phyloP scores from a whole-genome alignment of 768 basidiomycete genomes.

The Tricholomella constricta region DNA sequence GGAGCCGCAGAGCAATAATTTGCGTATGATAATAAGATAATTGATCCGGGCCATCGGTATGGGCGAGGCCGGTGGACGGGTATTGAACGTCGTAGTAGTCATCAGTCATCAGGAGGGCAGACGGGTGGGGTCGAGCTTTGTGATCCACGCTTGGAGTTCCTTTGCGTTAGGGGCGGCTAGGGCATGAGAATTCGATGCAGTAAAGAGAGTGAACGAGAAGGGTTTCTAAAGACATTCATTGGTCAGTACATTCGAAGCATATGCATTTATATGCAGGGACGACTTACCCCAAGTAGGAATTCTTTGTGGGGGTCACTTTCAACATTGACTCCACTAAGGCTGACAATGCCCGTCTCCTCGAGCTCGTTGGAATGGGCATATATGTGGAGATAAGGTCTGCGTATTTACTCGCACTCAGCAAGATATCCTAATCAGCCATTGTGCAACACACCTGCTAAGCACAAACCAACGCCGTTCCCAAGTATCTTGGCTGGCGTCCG shows the following conservation, averaged over 20 bases:
- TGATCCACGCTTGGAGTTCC: conserved; percentile 84
- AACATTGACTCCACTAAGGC: conserved; percentile 81
- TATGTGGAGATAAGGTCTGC: conserved; percentile 87
- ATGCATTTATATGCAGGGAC: conserved; percentile 5
- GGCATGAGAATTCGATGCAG: conserved; percentile 89
- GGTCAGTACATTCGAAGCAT: background rate
- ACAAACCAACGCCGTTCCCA: conserved; percentile 92
- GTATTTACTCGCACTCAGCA: background rate
- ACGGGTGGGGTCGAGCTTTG: conserved; percentile 83
- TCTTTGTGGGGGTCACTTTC: conserved; percentile 89
- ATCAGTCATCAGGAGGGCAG: conserved; percentile 39
- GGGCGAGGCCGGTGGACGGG: conserved; percentile 7
- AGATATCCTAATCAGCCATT: background rate
- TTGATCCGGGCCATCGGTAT: conserved; percentile 1
- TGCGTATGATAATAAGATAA: conserved; percentile 10
- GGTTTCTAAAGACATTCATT: conserved; percentile 55
- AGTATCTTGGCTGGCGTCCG: conserved; percentile 73
- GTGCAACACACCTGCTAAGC: conserved; percentile 65
- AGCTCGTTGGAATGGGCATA: conserved; percentile 84
- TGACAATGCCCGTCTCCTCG: conserved; percentile 82
- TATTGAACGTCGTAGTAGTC: conserved; percentile 3
- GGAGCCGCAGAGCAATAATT: conserved; percentile 3
- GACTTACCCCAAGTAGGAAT: conserved; percentile 77
- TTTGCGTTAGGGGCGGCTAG: conserved; percentile 80
- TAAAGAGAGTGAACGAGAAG: conserved; percentile 89